Conservation (phyloP, 129 eudicot genomes). For the Centaurea solstitialis region DNA sequence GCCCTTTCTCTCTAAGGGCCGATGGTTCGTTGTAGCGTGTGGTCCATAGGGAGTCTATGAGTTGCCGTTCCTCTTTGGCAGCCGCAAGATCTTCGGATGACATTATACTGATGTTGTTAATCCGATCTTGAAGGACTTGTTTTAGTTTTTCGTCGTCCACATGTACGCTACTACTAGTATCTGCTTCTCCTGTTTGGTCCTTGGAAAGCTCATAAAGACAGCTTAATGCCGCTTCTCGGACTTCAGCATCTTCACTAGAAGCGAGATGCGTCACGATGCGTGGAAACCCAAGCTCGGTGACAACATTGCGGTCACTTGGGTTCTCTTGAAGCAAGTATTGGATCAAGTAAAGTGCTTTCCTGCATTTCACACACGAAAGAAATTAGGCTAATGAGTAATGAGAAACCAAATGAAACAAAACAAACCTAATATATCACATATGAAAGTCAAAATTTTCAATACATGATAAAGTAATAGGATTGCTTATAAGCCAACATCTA, state of each 20-base stretch:
- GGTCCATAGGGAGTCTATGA: conserved; percentile 80
- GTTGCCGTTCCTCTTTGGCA: conserved; percentile 73
- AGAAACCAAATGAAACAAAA: background rate
- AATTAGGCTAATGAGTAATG: background rate
- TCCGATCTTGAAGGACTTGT: conserved; percentile 68
- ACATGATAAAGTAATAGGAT: too few relatives aligned
- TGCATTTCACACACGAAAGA: conserved; percentile 25
- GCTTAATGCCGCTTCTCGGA: conserved; percentile 77
- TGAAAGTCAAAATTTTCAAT: too few relatives aligned
- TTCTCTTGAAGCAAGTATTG: conserved; percentile 71
- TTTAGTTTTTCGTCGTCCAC: conserved; percentile 73
- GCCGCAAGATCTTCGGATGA: conserved; percentile 81
- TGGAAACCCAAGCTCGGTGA: conserved; percentile 73
- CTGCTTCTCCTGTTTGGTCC: conserved; percentile 27
- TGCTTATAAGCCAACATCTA: too few relatives aligned
- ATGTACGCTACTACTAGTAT: background rate
- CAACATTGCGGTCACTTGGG: conserved; percentile 52
- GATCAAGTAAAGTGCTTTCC: conserved; percentile 89
- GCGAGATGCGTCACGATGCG: conserved; percentile 79
- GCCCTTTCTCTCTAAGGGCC: conserved; percentile 77
- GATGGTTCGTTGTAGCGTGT: conserved; percentile 69
- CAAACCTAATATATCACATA: background rate
- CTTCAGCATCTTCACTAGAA: conserved; percentile 68
- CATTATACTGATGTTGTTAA: conserved; percentile 63
- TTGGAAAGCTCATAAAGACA: conserved; percentile 71